These are phyloP conservation scores for Penicillium canescens DNA, from an alignment of 495 filamentous ascomycete species.

Conservation along the genomic window DNA sequence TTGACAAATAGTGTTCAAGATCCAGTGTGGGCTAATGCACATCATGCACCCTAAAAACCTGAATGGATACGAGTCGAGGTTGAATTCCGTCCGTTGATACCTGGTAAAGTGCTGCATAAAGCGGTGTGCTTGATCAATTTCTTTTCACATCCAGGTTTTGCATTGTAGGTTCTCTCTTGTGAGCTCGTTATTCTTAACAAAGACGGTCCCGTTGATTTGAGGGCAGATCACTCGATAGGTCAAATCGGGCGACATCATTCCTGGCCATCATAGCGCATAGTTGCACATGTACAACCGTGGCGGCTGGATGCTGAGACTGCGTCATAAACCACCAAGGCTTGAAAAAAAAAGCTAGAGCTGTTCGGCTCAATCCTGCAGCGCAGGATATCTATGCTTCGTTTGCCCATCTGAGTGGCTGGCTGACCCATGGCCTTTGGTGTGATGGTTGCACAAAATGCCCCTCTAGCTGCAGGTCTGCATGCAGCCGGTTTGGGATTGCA, in stretches of 20 bases:
- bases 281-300: too few species aligned
- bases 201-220: background rate
- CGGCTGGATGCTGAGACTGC: too few species aligned
- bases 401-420: constrained; percentile 12
- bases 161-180: background rate
- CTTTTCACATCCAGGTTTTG: background rate
- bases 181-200: background rate
- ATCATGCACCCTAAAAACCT: background rate
- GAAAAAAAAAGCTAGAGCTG: background rate
- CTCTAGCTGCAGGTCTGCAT: constrained; percentile 20
- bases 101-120: constrained; percentile 6
- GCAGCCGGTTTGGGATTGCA: background rate
- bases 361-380: background rate
- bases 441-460: constrained; percentile 19
- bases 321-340: background rate
- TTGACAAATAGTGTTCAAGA: background rate
- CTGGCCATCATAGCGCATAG: too few species aligned
- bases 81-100: background rate
- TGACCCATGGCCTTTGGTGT: constrained; percentile 1
- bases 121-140: constrained; percentile 8
- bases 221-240: too few species aligned
- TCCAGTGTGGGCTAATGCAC: background rate
- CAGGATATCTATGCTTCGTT: background rate
- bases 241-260: too few species aligned
- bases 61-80: background rate